Base-by-base conservation (phyloP, 768 basidiomycete species). In the Auriscalpium vulgare region DNA sequence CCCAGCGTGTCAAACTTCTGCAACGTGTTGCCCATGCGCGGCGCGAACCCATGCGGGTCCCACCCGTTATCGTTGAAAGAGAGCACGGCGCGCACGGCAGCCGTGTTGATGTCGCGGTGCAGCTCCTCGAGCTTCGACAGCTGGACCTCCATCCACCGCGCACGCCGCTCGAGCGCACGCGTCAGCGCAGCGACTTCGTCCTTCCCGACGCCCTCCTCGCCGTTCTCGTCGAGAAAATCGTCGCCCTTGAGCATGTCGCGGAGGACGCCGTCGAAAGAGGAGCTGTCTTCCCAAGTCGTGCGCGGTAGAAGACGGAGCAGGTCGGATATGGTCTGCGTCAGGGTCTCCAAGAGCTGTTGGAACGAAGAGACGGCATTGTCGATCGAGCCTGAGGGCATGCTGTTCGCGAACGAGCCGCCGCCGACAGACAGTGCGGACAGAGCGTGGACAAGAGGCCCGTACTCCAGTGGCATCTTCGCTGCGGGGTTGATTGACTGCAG, bases 111-210 rank as follows among this genome's bases (percentile, higher is more conserved):
- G 62, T 93, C 91, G 34, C 88, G 85, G 62, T 94, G 91, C 37
- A 93, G 75, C 64, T 91, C 91, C 68, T 94, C 91, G 37, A 94
- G 74, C 67, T 93, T 92, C 0, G 88, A 88, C 16, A 94, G 70
- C 68, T 92, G 91, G 19, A 91, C 87, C 69, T 93, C 90, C 88
- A 94, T 92, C 89, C 91, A 94, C 45, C 88, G 78, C 14, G 91
- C 91, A n/a, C 91, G 87, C 58, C 88, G 84, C 67, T 91, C 90
- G 47, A 94, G 78, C 8, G 89, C 90, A 50, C 87, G 73, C 2
- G 90, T 93, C 57, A 93, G 72, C 16, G 87, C 87, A 2, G 86
- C 88, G 8, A 93, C 90, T 65, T 94, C 91, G 64, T 91, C 89
- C 59, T 91, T 62, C 43, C 61, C 88, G 47, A 84, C 84, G 7